A percentile compares a stretch with the other conserved stretches of the same genome.
These are phyloP conservation scores for Cladophialophora bantiana DNA, from an alignment of 2,329 filamentous ascomycete species.

Conservation along the genomic window DNA sequence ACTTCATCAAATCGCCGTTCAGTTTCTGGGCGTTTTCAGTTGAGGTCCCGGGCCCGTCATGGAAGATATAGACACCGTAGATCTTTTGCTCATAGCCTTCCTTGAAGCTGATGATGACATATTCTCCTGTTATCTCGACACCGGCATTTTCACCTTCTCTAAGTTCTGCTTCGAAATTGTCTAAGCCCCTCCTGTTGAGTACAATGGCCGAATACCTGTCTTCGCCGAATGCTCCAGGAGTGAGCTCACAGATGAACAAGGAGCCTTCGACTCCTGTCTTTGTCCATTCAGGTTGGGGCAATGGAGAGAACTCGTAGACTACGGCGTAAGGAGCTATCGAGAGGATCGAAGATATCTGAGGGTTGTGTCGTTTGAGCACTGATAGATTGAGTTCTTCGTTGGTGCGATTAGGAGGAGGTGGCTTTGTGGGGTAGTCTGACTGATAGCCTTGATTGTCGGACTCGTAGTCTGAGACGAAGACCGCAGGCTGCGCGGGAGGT, in stretches of 20 bases:
- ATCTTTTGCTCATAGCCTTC: slow-evolving; percentile 47
- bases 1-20: slow-evolving; percentile 57
- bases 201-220: slow-evolving; percentile 68
- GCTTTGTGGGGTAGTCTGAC: slow-evolving; percentile 48
- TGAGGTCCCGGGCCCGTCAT: slow-evolving; percentile 63
- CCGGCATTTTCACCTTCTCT: slow-evolving; percentile 61
- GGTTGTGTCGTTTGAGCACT: slow-evolving; percentile 82
- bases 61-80: slow-evolving; percentile 70
- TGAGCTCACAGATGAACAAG: slow-evolving; percentile 80
- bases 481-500: slow-evolving; percentile 17
- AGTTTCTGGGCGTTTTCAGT: slow-evolving; percentile 60
- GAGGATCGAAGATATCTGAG: slow-evolving; percentile 74
- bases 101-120: slow-evolving; percentile 63
- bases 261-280: slow-evolving; percentile 86
- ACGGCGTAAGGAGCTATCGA: slow-evolving; percentile 85
- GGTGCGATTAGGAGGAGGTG: slow-evolving; percentile 63
- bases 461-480: slow-evolving; percentile 65
- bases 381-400: slow-evolving; percentile 87
- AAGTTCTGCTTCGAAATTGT: slow-evolving; percentile 74
- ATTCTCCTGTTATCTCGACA: slow-evolving; percentile 70
- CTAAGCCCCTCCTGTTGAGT: slow-evolving; percentile 73
- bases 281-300: slow-evolving; percentile 72
- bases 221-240: slow-evolving; percentile 53
- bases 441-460: slow-evolving; percentile 65
- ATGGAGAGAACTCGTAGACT: slow-evolving; percentile 77